A percentile compares a stretch with the other conserved stretches of the same genome.
Conservation (phyloP, 2,329 filamentous ascomycete genomes). For the Curvularia lunata region DNA sequence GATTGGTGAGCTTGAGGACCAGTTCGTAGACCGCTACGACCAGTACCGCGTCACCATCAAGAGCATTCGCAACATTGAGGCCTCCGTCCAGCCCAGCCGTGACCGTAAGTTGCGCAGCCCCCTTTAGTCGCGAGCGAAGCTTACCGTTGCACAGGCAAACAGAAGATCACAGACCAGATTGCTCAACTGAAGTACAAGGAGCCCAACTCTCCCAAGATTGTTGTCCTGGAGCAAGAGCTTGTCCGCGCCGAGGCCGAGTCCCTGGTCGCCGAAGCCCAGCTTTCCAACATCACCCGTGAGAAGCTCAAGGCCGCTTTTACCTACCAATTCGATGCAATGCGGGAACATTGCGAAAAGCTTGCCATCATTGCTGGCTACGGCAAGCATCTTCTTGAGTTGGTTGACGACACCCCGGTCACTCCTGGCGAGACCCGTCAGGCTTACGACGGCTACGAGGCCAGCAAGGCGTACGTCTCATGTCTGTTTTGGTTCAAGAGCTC, state of each 20-base stretch:
- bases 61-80: conserved; percentile 98
- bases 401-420: conserved; percentile 96
- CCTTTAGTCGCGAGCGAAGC: background rate
- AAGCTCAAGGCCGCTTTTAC: conserved; percentile 98
- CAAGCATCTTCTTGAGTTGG: conserved; percentile 95
- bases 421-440: conserved; percentile 94
- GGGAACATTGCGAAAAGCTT: conserved; percentile 97
- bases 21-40: conserved; percentile 98
- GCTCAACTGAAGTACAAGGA: conserved; percentile 99
- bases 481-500: background rate
- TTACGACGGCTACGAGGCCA: conserved; percentile 97
- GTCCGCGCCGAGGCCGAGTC: conserved; percentile 98
- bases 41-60: conserved; percentile 99
- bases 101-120: conserved; percentile 71
- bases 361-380: conserved; percentile 97
- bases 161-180: conserved; percentile 99
- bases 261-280: conserved; percentile 95
- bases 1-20: conserved; percentile 96
- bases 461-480: conserved; percentile 70
- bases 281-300: conserved; percentile 99
- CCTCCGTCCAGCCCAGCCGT: conserved; percentile 95
- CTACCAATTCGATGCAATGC: conserved; percentile 97
- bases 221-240: conserved; percentile 97
- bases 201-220: conserved; percentile 95
- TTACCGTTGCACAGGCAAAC: conserved; percentile 71